phyloP scores from a whole-genome alignment of 2,329 filamentous ascomycete genomes.

The Fusarium abutilonis region DNA sequence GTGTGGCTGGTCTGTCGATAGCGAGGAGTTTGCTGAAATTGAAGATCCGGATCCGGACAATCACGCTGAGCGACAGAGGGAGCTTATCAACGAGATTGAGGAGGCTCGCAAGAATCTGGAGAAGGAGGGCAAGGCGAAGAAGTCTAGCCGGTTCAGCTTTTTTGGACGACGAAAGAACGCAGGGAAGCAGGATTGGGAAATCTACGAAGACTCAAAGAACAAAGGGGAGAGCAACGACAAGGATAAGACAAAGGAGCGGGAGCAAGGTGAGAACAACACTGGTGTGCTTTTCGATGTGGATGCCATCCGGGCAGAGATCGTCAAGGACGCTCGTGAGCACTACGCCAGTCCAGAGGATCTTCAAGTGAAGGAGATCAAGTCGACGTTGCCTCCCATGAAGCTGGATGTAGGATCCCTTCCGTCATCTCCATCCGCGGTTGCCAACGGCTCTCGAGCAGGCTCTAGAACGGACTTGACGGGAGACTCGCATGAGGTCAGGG shows the following conservation, averaged over 20 bases:
- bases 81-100: constrained; percentile 96
- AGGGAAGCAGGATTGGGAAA: constrained; percentile 91
- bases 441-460: constrained; percentile 30
- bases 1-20: constrained; percentile 90
- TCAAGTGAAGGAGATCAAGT: constrained; percentile 82
- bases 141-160: constrained; percentile 71
- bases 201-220: constrained; percentile 76
- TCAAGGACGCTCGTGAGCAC: constrained; percentile 69
- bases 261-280: constrained; percentile 58
- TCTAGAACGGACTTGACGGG: constrained; percentile 35
- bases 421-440: constrained; percentile 37
- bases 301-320: constrained; percentile 87
- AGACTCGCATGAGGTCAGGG: constrained; percentile 40
- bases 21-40: constrained; percentile 94
- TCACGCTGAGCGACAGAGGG: constrained; percentile 84
- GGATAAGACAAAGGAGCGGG: constrained; percentile 48
- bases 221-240: constrained; percentile 50
- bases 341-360: constrained; percentile 57
- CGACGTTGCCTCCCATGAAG: constrained; percentile 90
- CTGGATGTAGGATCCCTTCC: constrained; percentile 65
- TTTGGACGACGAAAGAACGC: constrained; percentile 85
- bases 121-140: constrained; percentile 75
- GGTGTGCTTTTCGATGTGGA: constrained; percentile 93
- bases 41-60: constrained; percentile 97
- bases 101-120: constrained; percentile 90